Evolutionary conservation across 169 alveolate genomes (phyloP), one percentile per base, ranked within the genome.

Genomic region (Plasmodium vinckei): DNA sequence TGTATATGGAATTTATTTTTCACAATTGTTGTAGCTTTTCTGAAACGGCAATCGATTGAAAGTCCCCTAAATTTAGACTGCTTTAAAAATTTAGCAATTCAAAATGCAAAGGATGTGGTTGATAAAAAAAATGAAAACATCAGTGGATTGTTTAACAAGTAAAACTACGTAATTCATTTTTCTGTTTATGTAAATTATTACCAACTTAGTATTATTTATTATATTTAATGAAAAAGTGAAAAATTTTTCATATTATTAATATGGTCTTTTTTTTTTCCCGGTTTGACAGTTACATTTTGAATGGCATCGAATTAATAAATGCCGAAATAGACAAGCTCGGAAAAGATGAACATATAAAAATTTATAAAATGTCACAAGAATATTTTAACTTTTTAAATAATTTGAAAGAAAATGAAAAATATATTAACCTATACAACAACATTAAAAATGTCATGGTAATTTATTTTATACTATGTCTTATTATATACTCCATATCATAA

Each of bases 111-210:
- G 47, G 70, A 10, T 15, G 42, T 39, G 54, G 69, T 25, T 27
- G 12, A 61, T 17, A 77, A 63, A 57, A 60, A 77, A 21, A 44
- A 69, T 19, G 88, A 77, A 13, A 13, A 27, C 9, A 56, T 77
- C 73, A 69, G 73, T 57, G 15, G 49, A 33, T 17, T 77, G 57
- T 77, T 77, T 64, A 77, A 77, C 68, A 63, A 56, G 88, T 77
- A 4, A 1, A 67, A 15, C 33, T 13, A 12, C 7, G 12, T 67
- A 10, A 6, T 2, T 51, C 17, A 0, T 0, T 15, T 51, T 51
- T 15, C 6, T 15, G 17, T 15, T 15, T 15, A 21, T 21, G 25
- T 1, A 21, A 21, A 21, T 21, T 21, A 21, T 21, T 21, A 1
- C 1, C 25, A 1, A 1, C 25, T 1, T 21, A 51, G 9, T 6